Base-by-base conservation (phyloP, 805 yeast genomes). In the Saccharomycopsis capsularis region DNA sequence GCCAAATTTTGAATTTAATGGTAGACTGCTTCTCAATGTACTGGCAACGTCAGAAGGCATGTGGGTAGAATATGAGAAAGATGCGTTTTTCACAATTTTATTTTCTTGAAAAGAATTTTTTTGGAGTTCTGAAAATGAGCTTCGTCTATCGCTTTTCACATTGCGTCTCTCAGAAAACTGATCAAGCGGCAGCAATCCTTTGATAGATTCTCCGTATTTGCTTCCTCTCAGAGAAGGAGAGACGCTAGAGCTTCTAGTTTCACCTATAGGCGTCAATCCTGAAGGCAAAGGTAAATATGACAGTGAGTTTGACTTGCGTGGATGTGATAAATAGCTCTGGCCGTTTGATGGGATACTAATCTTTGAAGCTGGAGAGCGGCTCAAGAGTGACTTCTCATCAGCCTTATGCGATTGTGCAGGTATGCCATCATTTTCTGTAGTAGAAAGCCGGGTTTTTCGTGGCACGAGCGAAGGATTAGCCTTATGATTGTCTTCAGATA, bases 371-470 rank as follows among this genome's bases (percentile, higher is more conserved):
- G n/a, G n/a, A 13, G 32, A 27, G 11, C 11, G 13, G 7, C 11
- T 7, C 13, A 7, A 13, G 7, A 13, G 32, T 7, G 13, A 7
- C 32, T 27, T 27, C 13, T 27, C 32, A 7, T 27, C 11, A n/a
- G n/a, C n/a, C n/a, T n/a, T n/a, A n/a, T n/a, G n/a, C n/a, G n/a
- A n/a, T n/a, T n/a, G n/a, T n/a, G n/a, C n/a, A n/a, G n/a, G n/a
- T 13, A 34, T 27, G 15, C 23, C 18, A 16, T 32, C 50, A 36
- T 30, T 27, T 23, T 46, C 50, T 4, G 50, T 46, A n/a, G 50
- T 46, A 11, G 50, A 46, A 40, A 46, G 45, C 24, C 50, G 11
- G n/a, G 50, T 40, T 3, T 37, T 29, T 19, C 40, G 21, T 23
- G 42, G 27, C 22, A 27, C 32, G 13, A 13, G 32, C 32, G 13